Evolutionary conservation across 2,329 filamentous ascomycete genomes (phyloP), one percentile per base, ranked within the genome.

Genomic region (Scopulariopsis brevicaulis): DNA sequence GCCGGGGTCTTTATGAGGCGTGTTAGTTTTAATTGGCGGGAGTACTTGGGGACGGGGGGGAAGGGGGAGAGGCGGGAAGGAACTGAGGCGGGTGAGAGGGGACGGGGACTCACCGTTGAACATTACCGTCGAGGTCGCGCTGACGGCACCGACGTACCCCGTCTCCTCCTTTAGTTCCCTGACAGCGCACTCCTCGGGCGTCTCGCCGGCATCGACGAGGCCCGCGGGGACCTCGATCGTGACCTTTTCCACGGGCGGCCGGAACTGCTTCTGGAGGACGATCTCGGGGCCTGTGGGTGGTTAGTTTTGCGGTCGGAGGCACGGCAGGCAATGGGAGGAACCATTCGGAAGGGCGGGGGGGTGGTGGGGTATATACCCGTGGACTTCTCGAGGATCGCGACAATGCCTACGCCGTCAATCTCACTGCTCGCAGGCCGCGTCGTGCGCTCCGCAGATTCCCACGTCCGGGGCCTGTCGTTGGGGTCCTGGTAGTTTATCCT

Each of bases 361-460:
- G 8, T 14, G n/a, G 11, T 2, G 4, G 32, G 50, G 24, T n/a
- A 54, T 54, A 37, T 35, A 52, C 79, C 79, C 1, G 71, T 70
- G 10, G 76, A 68, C 62, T 77, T 79, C 61, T 82, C 73, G 15
- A 91, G 73, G 62, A 90, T 81, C 50, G 86, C 87, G 18, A 89
- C 77, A 59, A 91, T 88, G 60, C 86, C 86, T 15, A 90, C 86
- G 56, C 84, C 86, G 64, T 91, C 87, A 57, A 90, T 84, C 37
- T 82, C 80, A 59, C 77, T 76, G 62, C 70, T 75, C 58, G 75
- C 73, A 14, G 86, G 85, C 3, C 86, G 80, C 0, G 86, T 90
- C 34, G 77, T 78, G n/a, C 87, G 81, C 69, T 89, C 84, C 18
- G 84, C 84, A 1, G 84, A 86, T 66, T 91, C 87, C 87, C 87